Conservation (phyloP, 768 basidiomycete genomes). For the Rhizopogon vinicolor region DNA sequence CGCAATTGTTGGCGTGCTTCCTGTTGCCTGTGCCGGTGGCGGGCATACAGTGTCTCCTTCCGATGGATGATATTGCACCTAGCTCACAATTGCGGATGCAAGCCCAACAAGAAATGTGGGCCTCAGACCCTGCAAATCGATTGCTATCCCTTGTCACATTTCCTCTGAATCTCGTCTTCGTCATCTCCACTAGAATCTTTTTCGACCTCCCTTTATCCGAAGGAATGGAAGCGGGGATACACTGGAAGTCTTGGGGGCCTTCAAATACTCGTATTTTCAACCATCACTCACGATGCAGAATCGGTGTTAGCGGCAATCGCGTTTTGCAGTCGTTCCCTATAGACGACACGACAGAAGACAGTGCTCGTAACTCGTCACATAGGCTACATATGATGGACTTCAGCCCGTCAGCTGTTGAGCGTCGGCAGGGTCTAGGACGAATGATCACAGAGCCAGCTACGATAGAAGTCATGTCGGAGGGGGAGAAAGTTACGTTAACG, state of each 20-base stretch:
- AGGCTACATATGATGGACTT: background rate
- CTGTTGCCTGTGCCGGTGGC: background rate
- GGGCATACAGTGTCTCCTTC: background rate
- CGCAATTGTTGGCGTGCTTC: background rate
- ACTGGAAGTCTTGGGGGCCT: background rate
- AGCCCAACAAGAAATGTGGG: background rate
- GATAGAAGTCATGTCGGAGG: background rate
- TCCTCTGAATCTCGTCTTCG: background rate
- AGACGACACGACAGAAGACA: background rate
- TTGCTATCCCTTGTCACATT: background rate
- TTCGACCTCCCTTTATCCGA: background rate
- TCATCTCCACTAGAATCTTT: background rate
- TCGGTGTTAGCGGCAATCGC: background rate
- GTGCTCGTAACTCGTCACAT: background rate
- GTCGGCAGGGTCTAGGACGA: background rate
- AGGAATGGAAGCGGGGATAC: background rate
- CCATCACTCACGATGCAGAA: background rate
- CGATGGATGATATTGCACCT: background rate
- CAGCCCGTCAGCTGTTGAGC: background rate
- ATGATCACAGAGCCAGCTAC: background rate
- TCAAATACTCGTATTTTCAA: background rate
- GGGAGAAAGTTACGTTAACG: background rate
- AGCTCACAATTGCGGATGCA: background rate
- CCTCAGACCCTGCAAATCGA: background rate
- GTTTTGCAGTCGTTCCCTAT: background rate